Base-by-base conservation (phyloP, 352 stramenopile genomes). In the Phytophthora fragariae region DNA sequence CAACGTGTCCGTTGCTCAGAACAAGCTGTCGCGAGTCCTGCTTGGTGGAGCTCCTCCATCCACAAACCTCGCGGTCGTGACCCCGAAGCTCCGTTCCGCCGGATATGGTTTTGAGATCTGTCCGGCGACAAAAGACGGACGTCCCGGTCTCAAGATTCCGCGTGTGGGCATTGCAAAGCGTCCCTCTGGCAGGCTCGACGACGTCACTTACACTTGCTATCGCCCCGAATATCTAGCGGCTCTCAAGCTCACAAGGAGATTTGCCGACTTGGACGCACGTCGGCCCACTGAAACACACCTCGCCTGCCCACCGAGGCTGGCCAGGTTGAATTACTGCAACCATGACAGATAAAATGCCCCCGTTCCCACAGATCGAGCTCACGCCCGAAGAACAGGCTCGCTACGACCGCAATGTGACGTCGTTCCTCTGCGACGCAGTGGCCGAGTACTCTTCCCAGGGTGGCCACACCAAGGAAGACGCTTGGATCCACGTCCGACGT, bases 401-500 rank as follows among this genome's bases (percentile, higher is more conserved):
- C 41, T 85, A 85, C 57, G 75, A 85, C 56, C 65, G 66, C 49
- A 81, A 75, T 68, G 75, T 80, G 37, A 72, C 71, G 2, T 77
- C 75, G 19, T 85, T 85, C 66, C 63, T 85, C 15, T 73, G 59
- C 52, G 75, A 85, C 17, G 78, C 75, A 12, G 78, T 83, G 24
- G 60, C 75, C 41, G 72, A 83, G 52, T 85, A 82, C 56, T 80
- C 76, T 5, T 56, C 73, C 29, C 70, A 83, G 19, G 60, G 53
- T 5, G 52, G 68, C 5, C 70, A 76, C n/a, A 82, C 62, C n/a
- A 78, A 81, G 31, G 73, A 82, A 64, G 62, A 77, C 37, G 70
- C 73, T 14, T 89, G 79, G 81, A 74, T 84, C 21, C 79, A 81
- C 37, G 81, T 88, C 12, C 74, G 79, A 7, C 63, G 70, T 50